Evolutionary conservation across 2,329 filamentous ascomycete genomes (phyloP).

Genomic region (Onygenales sp.): DNA sequence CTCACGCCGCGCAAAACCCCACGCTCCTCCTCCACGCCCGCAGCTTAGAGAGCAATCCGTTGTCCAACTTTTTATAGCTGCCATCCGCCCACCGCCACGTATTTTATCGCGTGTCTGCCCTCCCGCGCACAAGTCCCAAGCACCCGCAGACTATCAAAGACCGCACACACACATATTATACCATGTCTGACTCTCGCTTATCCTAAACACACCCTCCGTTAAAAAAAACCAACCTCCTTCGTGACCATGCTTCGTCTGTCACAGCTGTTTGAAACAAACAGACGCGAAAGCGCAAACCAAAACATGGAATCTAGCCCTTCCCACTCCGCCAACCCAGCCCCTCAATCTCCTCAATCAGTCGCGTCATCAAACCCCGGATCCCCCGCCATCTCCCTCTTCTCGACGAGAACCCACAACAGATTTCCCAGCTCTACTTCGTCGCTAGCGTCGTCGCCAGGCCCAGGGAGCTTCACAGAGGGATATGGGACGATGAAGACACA

Average conservation of each 20-base stretch:
- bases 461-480: slow-evolving; percentile 40
- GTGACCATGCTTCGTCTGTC: slow-evolving; percentile 25
- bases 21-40: not conserved
- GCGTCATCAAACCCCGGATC: slow-evolving; percentile 30
- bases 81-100: slow-evolving; percentile 7
- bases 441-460: slow-evolving; percentile 51
- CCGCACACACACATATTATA: not conserved
- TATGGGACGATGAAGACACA: slow-evolving; percentile 49
- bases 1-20: not conserved
- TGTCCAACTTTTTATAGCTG: slow-evolving; percentile 1
- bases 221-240: not conserved
- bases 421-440: slow-evolving; percentile 66
- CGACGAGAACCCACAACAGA: slow-evolving; percentile 27
- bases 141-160: not conserved
- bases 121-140: not conserved
- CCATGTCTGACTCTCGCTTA: slow-evolving; percentile 1
- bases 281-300: slow-evolving; percentile 20
- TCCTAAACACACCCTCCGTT: not conserved
- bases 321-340: slow-evolving; percentile 5
- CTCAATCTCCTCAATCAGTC: slow-evolving; percentile 23
- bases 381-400: slow-evolving; percentile 32
- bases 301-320: slow-evolving; percentile 13
- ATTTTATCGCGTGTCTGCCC: slow-evolving; percentile 1
- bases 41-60: not conserved
- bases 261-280: slow-evolving; percentile 24